Evolutionary conservation across 352 stramenopile genomes (phyloP), one percentile per base, ranked within the genome.

Genomic region (Thalassiosira sp.): DNA sequence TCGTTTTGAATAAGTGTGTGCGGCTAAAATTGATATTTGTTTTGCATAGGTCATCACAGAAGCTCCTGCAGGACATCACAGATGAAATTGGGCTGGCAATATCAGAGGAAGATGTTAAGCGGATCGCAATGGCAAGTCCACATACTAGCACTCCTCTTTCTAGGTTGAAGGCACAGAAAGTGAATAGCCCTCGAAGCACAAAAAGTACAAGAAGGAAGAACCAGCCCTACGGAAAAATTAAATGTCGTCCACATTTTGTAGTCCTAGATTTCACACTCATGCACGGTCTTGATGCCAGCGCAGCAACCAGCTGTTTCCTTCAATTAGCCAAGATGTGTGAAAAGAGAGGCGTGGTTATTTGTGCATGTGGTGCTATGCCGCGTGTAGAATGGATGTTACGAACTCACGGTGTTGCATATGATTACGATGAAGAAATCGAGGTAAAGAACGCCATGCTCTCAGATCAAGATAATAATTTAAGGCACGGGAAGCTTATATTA

Each of bases 381-480:
- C 60, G 79, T 20, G 85, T 90, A 5, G 81, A 90, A 22, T 90
- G 83, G 79, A 89, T 90, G 75, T 67, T 93, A 54, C 70, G 85
- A 15, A 81, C 65, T 42, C 81, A 90, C 37, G 57, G 76, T 62
- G 85, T 85, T 69, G 74, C 80, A 6, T 81, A 82, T 61, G 20
- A 46, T 8, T 71, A 70, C 46, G 57, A 77, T n/a, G 70, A 87
- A 63, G 81, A 88, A 53, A 31, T 72, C 33, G 60, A 66, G 40
- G 40, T 59, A 13, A 79, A 79, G 35, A 72, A 68, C 16, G 24
- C 28, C 1, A 64, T 71, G 54, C 57, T 72, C 45, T 60, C 37
- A 72, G 72, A 68, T 48, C 28, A 22, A 24, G 27, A 46, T 16
- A 61, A 16, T n/a, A 51, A 31, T 13, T 49, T 42, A 24, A 45